Conservation (phyloP, 352 stramenopile species). For the Achlya hypogyna region DNA sequence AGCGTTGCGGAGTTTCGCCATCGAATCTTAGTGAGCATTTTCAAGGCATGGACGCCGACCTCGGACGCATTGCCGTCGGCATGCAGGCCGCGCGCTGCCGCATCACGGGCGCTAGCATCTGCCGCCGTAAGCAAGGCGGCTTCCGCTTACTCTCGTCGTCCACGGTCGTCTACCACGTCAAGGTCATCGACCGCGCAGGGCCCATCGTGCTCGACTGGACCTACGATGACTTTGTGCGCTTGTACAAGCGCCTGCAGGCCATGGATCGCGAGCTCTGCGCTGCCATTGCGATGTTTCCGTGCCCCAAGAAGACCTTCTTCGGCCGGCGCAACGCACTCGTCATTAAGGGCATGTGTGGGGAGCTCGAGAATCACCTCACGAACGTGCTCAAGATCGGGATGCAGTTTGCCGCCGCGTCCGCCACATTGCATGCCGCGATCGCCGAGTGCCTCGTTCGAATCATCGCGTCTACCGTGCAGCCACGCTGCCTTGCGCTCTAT, state of each 20-base stretch:
- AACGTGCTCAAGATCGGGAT: not conserved
- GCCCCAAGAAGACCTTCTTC: not conserved
- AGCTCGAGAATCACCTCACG: not conserved
- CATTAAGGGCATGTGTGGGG: not conserved
- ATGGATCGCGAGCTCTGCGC: not conserved
- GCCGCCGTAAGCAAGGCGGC: not conserved
- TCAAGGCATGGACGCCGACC: not conserved
- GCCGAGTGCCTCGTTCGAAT: not conserved
- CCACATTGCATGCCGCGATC: not conserved
- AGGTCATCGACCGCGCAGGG: not conserved
- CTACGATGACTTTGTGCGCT: not conserved
- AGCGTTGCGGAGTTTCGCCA: not conserved
- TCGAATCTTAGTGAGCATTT: not conserved
- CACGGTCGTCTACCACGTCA: constrained; percentile 1
- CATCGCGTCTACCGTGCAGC: not conserved
- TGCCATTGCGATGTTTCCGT: not conserved
- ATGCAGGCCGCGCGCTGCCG: not conserved
- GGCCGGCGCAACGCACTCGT: not conserved
- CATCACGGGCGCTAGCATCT: not conserved
- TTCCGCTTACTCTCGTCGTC: not conserved
- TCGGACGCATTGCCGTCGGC: not conserved
- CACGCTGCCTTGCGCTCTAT: no score
- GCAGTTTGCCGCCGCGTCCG: not conserved
- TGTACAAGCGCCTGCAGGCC: not conserved
- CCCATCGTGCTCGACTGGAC: not conserved